Percentiles rank a stretch among this genome's conserved stretches.
These are phyloP conservation scores for Saxophila tyrrhenica DNA, from an alignment of 495 filamentous ascomycete genomes.

Conservation along the genomic window DNA sequence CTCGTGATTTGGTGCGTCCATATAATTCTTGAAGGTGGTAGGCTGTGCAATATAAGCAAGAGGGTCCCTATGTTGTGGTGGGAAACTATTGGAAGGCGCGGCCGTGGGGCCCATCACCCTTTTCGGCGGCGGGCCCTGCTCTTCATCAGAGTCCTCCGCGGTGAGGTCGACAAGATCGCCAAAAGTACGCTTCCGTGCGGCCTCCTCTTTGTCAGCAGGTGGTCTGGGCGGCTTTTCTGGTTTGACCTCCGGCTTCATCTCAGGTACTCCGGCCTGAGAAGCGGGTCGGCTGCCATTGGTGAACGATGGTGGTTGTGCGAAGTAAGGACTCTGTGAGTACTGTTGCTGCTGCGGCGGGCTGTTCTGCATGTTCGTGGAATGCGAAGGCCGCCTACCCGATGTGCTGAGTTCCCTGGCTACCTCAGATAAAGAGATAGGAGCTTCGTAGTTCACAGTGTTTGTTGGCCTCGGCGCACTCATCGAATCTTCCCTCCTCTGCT, in stretches of 20 bases:
- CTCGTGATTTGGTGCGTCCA: neutral
- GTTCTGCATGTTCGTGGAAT: neutral
- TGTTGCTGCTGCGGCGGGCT: neutral
- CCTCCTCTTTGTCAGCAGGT: slow-evolving; percentile 30
- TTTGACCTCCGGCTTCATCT: slow-evolving; percentile 11
- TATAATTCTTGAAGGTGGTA: neutral
- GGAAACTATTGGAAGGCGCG: neutral
- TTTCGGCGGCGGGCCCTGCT: slow-evolving; percentile 22
- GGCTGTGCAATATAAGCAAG: neutral
- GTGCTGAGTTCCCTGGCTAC: slow-evolving; percentile 6
- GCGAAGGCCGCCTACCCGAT: neutral
- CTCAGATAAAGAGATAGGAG: slow-evolving; percentile 7
- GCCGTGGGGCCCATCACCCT: neutral
- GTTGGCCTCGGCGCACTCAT: neutral
- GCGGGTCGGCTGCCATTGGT: neutral
- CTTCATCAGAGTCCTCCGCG: slow-evolving; percentile 31
- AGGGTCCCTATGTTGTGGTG: neutral
- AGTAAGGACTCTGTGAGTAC: neutral
- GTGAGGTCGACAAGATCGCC: slow-evolving; percentile 41
- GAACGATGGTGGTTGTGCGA: neutral
- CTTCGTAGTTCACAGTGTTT: slow-evolving; percentile 6
- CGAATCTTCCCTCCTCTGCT: neutral
- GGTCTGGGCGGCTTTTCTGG: slow-evolving; percentile 13
- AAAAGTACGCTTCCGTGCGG: slow-evolving; percentile 38
- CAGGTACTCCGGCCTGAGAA: slow-evolving; percentile 2